These are phyloP conservation scores for Rubroshorea leprosula DNA, from an alignment of 345 rosid species.

Conservation along the genomic window DNA sequence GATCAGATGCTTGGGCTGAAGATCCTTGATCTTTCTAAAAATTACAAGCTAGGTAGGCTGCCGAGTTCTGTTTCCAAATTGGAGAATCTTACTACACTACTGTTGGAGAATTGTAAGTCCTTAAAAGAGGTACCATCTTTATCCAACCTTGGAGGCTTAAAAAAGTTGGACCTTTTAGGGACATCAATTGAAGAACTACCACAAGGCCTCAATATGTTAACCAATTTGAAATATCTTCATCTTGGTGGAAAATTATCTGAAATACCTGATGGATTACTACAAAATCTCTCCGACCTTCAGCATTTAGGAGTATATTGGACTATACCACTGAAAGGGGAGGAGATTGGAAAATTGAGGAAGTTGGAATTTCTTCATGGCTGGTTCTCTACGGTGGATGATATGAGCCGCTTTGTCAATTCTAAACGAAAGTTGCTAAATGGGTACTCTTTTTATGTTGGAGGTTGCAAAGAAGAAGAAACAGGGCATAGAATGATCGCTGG, in stretches of 20 bases:
- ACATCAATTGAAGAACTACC: not conserved
- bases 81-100: not conserved
- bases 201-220: slow-evolving; percentile 14
- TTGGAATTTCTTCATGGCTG: slow-evolving; percentile 6
- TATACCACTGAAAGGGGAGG: slow-evolving; percentile 10
- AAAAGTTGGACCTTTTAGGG: slow-evolving; percentile 5
- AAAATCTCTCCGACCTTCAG: slow-evolving; percentile 6
- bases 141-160: not conserved
- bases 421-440: no score
- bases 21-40: not conserved
- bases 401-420: not conserved
- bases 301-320: not conserved
- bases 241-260: not conserved
- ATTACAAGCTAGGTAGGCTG: no score
- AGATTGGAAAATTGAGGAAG: slow-evolving; percentile 11
- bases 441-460: not conserved
- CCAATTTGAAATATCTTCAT: slow-evolving; percentile 19
- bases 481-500: no score
- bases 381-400: not conserved
- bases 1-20: not conserved
- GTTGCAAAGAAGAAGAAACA: no score
- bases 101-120: no score
- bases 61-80: no score
- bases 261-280: slow-evolving; percentile 7
- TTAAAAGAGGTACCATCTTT: not conserved